Base-by-base conservation (phyloP, 345 rosid genomes). In the Toxicodendron radicans region DNA sequence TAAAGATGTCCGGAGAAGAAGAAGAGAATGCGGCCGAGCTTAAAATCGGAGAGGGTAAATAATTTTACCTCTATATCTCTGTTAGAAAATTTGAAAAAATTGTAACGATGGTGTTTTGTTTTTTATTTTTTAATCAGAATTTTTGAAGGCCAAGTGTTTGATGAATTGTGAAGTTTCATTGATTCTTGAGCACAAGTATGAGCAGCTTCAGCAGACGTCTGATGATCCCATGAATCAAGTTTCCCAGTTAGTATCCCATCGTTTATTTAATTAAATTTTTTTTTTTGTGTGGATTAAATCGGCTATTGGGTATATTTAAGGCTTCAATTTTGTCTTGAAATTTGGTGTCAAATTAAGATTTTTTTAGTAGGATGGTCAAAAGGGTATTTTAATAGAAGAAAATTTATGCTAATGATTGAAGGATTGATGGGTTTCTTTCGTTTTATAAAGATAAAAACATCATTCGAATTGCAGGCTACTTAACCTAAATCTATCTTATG, bases 1-100 rank as follows among this genome's bases (percentile, higher is more conserved):
- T 70, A 73, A 77, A 64, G 6, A 93, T 95, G 99, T 91, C 98
- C 4, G 94, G 92, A 45, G 98, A 92, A 86, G 99, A 93, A 82
- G 97, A 95, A 86, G 99, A 95, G 73, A 95, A 95, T 71, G 98
- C 99, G 35, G 89, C 99, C 5, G 98, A 95, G 83, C 99, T 95
- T 87, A 95, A 95, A 86, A 95, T 95, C 66, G 99, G 99, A 75
- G 98, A 95, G 14, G 98, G 98, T 89, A 85, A 56, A 24, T 3
- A 0, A 62, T 38, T 24, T 4, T 10, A 3, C 32, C 11, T 41
- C 41, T 21, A 9, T 35, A 38, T 38, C 27, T 33, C 57, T 59
- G 2, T 11, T 11, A 24, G 56, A 13, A 46, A 41, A 64, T 43
- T 17, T 54, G 23, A 20, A 8, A 43, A 33, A 13, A 46, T 33